Base-by-base conservation (phyloP, 1,139 yeast genomes). In the Oligophagozyma castellii region DNA sequence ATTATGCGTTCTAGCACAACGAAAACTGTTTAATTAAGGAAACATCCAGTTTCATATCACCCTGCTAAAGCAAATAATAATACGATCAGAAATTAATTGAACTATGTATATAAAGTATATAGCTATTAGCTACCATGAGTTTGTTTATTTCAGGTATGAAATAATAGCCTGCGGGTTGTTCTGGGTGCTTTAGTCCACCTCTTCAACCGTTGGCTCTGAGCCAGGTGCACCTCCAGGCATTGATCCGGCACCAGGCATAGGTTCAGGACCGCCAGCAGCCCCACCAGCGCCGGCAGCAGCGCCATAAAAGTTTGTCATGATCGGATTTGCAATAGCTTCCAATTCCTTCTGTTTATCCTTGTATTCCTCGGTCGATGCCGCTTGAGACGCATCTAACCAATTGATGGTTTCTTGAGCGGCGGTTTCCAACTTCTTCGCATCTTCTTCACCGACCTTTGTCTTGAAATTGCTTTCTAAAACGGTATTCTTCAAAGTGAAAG, bases 351-450 rank as follows among this genome's bases (percentile, higher is more conserved):
- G 72, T 51, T 57, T 72, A 42, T 70, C 78, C 37, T 61, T 61
- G 48, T 64, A 77, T 54, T 86, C 95, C 47, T 83, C 95, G 39
- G 76, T 70, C 35, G 93, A 69, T 28, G 94, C 95, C 33, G 77
- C 65, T 41, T 78, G 84, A 45, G 73, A 77, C 55, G 78, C 79
- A 53, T 83, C 95, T 44, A 86, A 61, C 72, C 86, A 86, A 53
- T 76, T 81, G 43, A 76, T 61, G 27, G 84, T 68, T 53, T 81
- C 93, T 58, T 76, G 76, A 47, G 84, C 60, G 38, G 93, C 93
- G 47, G 80, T 92, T 40, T 67, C 67, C 48, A 86, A 61, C 42
- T 84, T 67, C 59, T 77, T 84, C 59, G 71, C 73, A 59, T 86
- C 95, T 37, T 80, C 94, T 40, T 73, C 89, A 34, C 71, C 79